These are phyloP conservation scores for Thelonectria rubi DNA, from an alignment of 2,329 filamentous ascomycete species.

Conservation along the genomic window DNA sequence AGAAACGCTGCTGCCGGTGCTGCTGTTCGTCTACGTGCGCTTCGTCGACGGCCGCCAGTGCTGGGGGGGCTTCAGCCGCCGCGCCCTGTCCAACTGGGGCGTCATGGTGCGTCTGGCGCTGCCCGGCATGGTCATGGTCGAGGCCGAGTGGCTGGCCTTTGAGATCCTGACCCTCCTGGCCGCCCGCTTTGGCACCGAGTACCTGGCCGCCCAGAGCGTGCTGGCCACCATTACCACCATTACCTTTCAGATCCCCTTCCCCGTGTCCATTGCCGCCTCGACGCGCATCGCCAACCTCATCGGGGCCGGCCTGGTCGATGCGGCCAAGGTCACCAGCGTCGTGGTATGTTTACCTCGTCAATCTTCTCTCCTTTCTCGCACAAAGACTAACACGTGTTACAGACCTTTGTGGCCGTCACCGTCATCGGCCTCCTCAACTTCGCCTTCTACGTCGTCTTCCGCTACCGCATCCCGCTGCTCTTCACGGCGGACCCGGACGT, in stretches of 20 bases:
- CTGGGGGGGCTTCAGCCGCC: slow-evolving; percentile 82
- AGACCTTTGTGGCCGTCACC: slow-evolving; percentile 69
- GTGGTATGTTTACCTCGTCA: slow-evolving; percentile 61
- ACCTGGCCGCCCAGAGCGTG: slow-evolving; percentile 88
- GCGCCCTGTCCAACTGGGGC: slow-evolving; percentile 79
- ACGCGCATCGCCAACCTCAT: slow-evolving; percentile 93
- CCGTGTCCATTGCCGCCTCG: slow-evolving; percentile 85
- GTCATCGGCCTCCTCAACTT: slow-evolving; percentile 84
- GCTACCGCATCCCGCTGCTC: slow-evolving; percentile 78
- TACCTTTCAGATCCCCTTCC: slow-evolving; percentile 92
- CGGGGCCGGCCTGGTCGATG: slow-evolving; percentile 81
- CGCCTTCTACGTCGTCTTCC: slow-evolving; percentile 71
- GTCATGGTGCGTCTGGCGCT: slow-evolving; percentile 85
- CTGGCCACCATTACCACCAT: slow-evolving; percentile 80
- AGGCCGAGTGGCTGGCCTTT: slow-evolving; percentile 93
- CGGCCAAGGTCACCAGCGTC: slow-evolving; percentile 81
- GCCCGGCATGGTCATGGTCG: slow-evolving; percentile 91
- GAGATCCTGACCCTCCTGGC: slow-evolving; percentile 88
- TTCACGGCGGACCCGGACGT: slow-evolving; percentile 81
- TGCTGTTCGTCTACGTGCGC: slow-evolving; percentile 81
- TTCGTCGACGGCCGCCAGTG: slow-evolving; percentile 80
- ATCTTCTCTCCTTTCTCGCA: too few species aligned
- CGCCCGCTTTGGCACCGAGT: slow-evolving; percentile 79
- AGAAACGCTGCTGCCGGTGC: slow-evolving; percentile 77
- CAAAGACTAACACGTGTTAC: slow-evolving; percentile 14